Evolutionary conservation across 2,329 filamentous ascomycete species (phyloP).

Genomic region (Aspergillus transmontanensis): DNA sequence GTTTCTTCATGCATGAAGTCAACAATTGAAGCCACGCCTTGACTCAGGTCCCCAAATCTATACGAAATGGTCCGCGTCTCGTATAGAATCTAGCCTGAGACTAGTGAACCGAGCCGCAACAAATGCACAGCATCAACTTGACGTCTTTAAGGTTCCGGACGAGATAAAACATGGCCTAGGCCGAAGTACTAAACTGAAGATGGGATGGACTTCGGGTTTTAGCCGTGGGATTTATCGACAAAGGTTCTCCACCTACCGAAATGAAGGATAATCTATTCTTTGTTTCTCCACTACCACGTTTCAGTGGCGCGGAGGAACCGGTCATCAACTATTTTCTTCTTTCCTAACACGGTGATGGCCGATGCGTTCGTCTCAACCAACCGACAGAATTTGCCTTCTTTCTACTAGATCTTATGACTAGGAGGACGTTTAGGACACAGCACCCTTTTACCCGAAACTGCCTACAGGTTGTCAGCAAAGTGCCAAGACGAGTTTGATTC

Average conservation of each 20-base stretch:
- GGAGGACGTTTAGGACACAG: background rate
- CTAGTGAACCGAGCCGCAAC: background rate
- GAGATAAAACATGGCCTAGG: background rate
- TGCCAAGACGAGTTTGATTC: background rate
- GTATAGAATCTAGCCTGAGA: background rate
- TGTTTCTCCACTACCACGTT: conserved; percentile 8
- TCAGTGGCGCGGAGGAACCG: background rate
- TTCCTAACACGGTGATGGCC: background rate
- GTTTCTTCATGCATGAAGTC: background rate
- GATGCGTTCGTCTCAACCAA: background rate
- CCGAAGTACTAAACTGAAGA: background rate
- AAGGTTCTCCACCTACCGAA: background rate
- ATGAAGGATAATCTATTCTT: background rate
- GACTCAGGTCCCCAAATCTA: background rate
- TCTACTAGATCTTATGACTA: background rate
- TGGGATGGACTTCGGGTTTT: background rate
- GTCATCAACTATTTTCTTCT: background rate
- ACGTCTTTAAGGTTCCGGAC: background rate
- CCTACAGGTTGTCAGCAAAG: background rate
- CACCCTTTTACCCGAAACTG: background rate
- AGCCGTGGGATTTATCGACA: background rate
- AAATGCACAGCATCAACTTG: background rate
- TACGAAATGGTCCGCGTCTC: background rate
- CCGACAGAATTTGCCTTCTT: background rate
- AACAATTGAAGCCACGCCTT: background rate